A percentile compares a stretch with the other conserved stretches of the same genome.
Conservation (phyloP, 768 basidiomycete genomes). For the Sporobolomyces roseus region DNA sequence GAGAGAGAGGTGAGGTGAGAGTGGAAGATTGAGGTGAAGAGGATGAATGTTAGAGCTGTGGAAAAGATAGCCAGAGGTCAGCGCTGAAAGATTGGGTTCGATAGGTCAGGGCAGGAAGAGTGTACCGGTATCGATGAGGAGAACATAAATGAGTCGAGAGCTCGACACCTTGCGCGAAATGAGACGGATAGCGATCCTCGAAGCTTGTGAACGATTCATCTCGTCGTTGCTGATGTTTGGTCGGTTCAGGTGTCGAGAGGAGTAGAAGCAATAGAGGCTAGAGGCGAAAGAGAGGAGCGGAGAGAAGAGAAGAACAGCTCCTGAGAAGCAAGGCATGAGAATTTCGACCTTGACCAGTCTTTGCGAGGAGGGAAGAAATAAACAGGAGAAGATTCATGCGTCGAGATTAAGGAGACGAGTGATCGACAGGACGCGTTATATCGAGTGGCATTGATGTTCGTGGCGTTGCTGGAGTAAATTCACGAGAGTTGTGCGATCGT, state of each 20-base stretch:
- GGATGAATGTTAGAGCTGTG: constrained; percentile 9
- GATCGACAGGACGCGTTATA: too few relatives aligned
- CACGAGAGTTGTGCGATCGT: too few relatives aligned
- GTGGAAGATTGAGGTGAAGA: not conserved
- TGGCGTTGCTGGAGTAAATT: too few relatives aligned
- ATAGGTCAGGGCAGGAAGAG: not conserved
- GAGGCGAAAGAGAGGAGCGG: not conserved
- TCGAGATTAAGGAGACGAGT: not conserved
- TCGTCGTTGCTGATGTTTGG: not conserved
- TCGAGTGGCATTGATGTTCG: too few relatives aligned
- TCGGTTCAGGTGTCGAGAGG: not conserved
- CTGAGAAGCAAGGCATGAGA: not conserved
- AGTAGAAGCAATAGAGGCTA: not conserved
- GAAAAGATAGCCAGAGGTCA: not conserved
- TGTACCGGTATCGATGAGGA: constrained; percentile 7
- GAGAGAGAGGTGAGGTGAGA: not conserved
- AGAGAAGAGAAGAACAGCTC: not conserved
- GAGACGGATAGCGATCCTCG: not conserved
- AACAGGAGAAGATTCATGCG: constrained; percentile 15
- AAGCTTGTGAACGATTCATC: not conserved
- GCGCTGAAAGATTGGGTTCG: not conserved
- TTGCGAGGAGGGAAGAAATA: not conserved
- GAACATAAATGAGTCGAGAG: constrained; percentile 4
- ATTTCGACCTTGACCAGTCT: not conserved
- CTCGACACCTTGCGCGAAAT: not conserved